phyloP scores from a whole-genome alignment of 371 early-diverging fungal genomes.

The Coemansia sp. region DNA sequence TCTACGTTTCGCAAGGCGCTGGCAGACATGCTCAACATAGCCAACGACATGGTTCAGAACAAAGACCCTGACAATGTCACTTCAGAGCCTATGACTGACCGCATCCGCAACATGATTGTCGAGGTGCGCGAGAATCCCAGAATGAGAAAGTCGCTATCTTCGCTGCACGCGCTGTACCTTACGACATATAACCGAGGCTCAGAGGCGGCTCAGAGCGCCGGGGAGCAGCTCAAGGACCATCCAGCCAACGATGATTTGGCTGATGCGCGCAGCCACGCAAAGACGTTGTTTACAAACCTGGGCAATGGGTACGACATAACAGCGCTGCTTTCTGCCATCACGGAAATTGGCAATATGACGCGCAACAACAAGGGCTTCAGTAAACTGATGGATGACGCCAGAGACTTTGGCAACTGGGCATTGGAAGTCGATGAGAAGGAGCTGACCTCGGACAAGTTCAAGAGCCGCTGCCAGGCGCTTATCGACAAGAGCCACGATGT shows the following conservation, averaged over 20 bases:
- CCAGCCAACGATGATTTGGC: slow-evolving; percentile 34
- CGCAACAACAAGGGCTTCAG: slow-evolving; percentile 30
- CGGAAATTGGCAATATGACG: slow-evolving; percentile 28
- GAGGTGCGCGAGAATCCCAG: slow-evolving; percentile 29
- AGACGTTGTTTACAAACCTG: slow-evolving; percentile 27
- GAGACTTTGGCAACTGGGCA: slow-evolving; percentile 39
- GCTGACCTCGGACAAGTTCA: slow-evolving; percentile 43
- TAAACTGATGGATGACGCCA: slow-evolving; percentile 21
- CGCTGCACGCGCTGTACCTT: slow-evolving; percentile 30
- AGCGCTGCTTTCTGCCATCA: slow-evolving; percentile 17
- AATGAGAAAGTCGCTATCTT: slow-evolving; percentile 28
- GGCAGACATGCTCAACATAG: slow-evolving; percentile 23
- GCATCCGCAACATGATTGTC: slow-evolving; percentile 34
- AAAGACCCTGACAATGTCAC: not conserved
- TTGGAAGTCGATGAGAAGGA: slow-evolving; percentile 39
- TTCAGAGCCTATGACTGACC: slow-evolving; percentile 21
- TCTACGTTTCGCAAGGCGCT: slow-evolving; percentile 35
- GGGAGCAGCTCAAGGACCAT: slow-evolving; percentile 23
- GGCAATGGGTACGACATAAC: slow-evolving; percentile 38
- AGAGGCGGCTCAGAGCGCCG: slow-evolving; percentile 2
- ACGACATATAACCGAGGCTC: slow-evolving; percentile 7
- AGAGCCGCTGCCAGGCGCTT: slow-evolving; percentile 26
- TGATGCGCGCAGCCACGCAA: slow-evolving; percentile 19
- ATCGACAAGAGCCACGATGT: slow-evolving; percentile 22
- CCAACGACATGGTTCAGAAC: slow-evolving; percentile 23